Evolutionary conservation across 1,284 basidiomycete genomes (phyloP).

Genomic region (Ustilago vetiveriae): DNA sequence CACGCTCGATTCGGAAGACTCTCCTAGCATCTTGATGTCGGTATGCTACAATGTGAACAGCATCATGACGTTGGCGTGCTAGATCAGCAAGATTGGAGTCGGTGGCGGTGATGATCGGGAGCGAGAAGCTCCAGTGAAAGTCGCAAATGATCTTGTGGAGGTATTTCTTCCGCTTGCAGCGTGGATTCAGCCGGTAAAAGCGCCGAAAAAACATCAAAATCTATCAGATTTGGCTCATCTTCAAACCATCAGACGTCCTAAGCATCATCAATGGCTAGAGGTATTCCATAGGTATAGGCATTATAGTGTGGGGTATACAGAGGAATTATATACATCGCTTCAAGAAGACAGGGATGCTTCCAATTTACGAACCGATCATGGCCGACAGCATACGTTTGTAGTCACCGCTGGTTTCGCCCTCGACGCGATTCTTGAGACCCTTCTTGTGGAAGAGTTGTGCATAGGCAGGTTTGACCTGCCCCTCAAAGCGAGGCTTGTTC

Average conservation of each 20-base stretch:
- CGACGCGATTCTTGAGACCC: constrained; percentile 55
- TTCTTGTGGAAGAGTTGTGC: constrained; percentile 58
- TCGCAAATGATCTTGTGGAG: too few species aligned
- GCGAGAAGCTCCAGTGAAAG: too few species aligned
- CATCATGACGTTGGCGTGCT: too few species aligned
- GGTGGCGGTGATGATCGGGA: constrained; percentile 10
- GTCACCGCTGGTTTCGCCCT: constrained; percentile 60
- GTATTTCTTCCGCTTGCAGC: too few species aligned
- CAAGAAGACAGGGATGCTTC: too few species aligned
- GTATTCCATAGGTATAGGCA: too few species aligned
- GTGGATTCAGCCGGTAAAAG: constrained; percentile 1
- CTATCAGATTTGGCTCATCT: too few species aligned
- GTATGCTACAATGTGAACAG: too few species aligned
- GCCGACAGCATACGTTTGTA: constrained; percentile 56
- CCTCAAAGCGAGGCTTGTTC: constrained; percentile 58
- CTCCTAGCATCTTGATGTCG: constrained; percentile 4
- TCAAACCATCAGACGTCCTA: background rate
- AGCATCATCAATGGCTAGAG: too few species aligned
- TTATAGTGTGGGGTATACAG: too few species aligned
- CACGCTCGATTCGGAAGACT: constrained; percentile 25
- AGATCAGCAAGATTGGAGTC: too few species aligned
- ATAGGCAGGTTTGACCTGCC: constrained; percentile 62
- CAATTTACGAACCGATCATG: constrained; percentile 45
- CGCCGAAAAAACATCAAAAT: constrained; percentile 1
- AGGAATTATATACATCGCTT: constrained; percentile 20